These are phyloP conservation scores for Leccinum pseudoinsigne DNA, from an alignment of 1,284 basidiomycete genomes.

Conservation along the genomic window DNA sequence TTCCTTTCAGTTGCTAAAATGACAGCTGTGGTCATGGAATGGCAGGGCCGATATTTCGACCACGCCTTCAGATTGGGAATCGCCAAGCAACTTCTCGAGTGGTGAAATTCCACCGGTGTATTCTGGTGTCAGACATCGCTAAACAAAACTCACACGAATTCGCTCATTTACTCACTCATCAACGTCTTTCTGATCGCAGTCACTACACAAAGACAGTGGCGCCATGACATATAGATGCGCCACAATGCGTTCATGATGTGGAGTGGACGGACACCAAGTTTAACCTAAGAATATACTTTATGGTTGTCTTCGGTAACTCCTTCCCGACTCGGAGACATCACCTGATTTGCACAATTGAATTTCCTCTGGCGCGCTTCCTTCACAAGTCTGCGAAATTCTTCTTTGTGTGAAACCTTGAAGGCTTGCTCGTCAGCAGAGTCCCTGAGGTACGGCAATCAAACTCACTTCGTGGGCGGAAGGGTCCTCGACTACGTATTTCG, in stretches of 20 bases:
- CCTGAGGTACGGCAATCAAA: slow-evolving; percentile 12
- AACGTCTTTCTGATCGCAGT: background rate
- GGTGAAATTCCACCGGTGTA: background rate
- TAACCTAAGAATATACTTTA: slow-evolving; percentile 14
- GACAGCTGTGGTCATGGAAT: slow-evolving; percentile 7
- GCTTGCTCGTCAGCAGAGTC: background rate
- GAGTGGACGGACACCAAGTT: background rate
- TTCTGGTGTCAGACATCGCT: background rate
- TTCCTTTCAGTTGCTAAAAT: slow-evolving; percentile 4
- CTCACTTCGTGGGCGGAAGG: slow-evolving; percentile 47
- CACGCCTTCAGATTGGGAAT: background rate
- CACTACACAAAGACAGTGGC: slow-evolving; percentile 5
- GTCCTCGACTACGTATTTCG: slow-evolving; percentile 46
- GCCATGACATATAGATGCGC: slow-evolving; percentile 2
- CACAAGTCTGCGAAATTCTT: slow-evolving; percentile 29
- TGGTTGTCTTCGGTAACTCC: slow-evolving; percentile 12
- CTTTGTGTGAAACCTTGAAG: slow-evolving; percentile 23
- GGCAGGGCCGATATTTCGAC: background rate
- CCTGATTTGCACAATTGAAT: slow-evolving; percentile 4
- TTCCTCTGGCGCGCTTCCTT: slow-evolving; percentile 23
- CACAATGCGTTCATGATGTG: background rate
- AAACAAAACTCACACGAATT: slow-evolving; percentile 11
- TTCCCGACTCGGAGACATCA: slow-evolving; percentile 1
- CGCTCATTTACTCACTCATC: background rate
- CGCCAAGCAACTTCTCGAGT: background rate